Base-by-base conservation (phyloP, 306 rosid genomes). In the Quercus aquifolioides region DNA sequence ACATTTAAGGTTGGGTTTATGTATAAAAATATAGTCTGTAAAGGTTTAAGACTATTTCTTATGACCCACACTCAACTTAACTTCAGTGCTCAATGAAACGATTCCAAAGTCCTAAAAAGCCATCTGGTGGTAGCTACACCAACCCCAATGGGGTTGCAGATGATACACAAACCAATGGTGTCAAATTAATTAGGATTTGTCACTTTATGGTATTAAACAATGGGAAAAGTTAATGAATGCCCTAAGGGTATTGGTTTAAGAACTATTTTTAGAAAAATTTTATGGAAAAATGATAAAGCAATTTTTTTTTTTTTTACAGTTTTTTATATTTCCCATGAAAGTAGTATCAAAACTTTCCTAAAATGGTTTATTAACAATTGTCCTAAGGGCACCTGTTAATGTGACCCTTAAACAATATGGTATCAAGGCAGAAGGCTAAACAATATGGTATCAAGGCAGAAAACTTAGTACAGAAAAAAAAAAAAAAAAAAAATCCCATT, bases 161-260 rank as follows among this genome's bases (percentile, higher is more conserved):
- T 35, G 30, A 30, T 8, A 43, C 63, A 77, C 57, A 77, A 77
- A 77, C 75, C 26, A 19, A 55, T 17, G 71, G 54, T 56, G 41
- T 54, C 31, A 49, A 26, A 70, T 21, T 31, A 60, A 63, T 35
- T 73, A 74, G 55, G 14, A 21, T 15, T 31, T 21, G 35, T 41
- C 58, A 20, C 52, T 78, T 78, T 35, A 15, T 25, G 26, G 55
- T 23, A 33, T 51, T 67, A 17, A 19, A 54, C 11, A 38, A 38
- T 38, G 11, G 46, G 3, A 38, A 38, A 38, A 38, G 46, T 38
- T 38, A 38, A 7, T 9, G 1, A 10, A 38, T 38, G 46, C 11
- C 46, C 46, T 38, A 7, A 8, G 3, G 1, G 46, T 0, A 38
- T 38, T 38, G 11, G 11, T 38, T 38, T 38, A 38, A 38, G 11